These are phyloP conservation scores for Cynara cardunculus DNA, from an alignment of 129 eudicot species.

Conservation along the genomic window DNA sequence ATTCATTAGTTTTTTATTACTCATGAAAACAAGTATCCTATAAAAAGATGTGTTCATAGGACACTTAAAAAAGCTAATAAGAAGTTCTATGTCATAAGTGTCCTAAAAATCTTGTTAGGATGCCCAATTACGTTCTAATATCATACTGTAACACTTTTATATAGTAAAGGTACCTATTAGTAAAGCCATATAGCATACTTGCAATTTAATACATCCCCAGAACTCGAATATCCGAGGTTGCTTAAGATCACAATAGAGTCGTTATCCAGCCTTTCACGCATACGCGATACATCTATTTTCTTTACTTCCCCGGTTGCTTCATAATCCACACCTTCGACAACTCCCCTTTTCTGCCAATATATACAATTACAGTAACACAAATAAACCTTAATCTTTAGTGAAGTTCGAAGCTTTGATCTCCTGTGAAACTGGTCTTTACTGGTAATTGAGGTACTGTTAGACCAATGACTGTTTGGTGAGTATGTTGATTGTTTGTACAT, in stretches of 20 bases:
- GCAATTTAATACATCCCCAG: slow-evolving; percentile 98
- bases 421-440: background rate
- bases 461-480: background rate
- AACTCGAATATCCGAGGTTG: slow-evolving; percentile 97
- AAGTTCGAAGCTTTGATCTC: background rate
- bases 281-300: slow-evolving; percentile 82
- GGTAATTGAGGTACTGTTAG: background rate
- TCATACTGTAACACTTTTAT: no score
- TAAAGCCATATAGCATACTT: slow-evolving; percentile 81
- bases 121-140: background rate
- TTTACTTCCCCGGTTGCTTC: slow-evolving; percentile 96
- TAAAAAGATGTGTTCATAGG: no score
- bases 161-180: slow-evolving; percentile 45
- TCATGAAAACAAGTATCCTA: no score
- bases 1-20: no score
- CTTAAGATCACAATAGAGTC: slow-evolving; percentile 74
- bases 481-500: background rate
- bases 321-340: slow-evolving; percentile 92
- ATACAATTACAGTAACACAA: background rate
- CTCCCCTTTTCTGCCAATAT: slow-evolving; percentile 70
- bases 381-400: background rate
- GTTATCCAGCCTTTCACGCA: slow-evolving; percentile 77
- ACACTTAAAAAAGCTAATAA: background rate
- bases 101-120: background rate
- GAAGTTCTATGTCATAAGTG: background rate